A percentile compares a stretch with the other conserved stretches of the same genome.
These are phyloP conservation scores for Exophiala sp. DNA, from an alignment of 2,329 filamentous ascomycete genomes.

Conservation along the genomic window DNA sequence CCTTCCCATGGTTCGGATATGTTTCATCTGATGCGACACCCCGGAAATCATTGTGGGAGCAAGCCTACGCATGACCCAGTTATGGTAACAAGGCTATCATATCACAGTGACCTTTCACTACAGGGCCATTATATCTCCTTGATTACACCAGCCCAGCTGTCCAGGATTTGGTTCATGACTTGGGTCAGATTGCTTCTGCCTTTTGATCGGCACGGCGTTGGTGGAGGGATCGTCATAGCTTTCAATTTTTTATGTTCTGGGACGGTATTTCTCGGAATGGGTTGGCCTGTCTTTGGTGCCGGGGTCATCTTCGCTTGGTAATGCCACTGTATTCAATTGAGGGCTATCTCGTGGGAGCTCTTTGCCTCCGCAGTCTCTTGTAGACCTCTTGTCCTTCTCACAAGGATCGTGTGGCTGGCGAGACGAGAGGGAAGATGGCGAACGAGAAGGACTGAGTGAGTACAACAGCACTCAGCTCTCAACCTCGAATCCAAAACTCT, in stretches of 20 bases:
- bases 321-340: background rate
- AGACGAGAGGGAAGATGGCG: background rate
- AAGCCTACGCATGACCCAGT: background rate
- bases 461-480: too few species aligned
- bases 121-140: background rate
- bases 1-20: background rate
- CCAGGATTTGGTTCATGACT: background rate
- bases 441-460: too few species aligned
- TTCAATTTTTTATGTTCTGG: background rate
- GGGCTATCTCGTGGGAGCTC: background rate
- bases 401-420: background rate
- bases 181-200: background rate
- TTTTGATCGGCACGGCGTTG: constrained; percentile 2
- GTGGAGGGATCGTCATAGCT: background rate
- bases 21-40: background rate
- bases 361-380: background rate
- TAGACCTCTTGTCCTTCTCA: background rate
- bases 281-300: background rate
- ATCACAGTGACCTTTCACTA: background rate
- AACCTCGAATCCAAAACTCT: too few species aligned
- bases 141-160: background rate
- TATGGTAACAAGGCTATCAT: background rate
- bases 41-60: background rate
- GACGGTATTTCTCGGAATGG: background rate
- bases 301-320: background rate